Evolutionary conservation across 2,329 filamentous ascomycete genomes (phyloP), one percentile per base, ranked within the genome.

Genomic region (Penicillium polonicum): DNA sequence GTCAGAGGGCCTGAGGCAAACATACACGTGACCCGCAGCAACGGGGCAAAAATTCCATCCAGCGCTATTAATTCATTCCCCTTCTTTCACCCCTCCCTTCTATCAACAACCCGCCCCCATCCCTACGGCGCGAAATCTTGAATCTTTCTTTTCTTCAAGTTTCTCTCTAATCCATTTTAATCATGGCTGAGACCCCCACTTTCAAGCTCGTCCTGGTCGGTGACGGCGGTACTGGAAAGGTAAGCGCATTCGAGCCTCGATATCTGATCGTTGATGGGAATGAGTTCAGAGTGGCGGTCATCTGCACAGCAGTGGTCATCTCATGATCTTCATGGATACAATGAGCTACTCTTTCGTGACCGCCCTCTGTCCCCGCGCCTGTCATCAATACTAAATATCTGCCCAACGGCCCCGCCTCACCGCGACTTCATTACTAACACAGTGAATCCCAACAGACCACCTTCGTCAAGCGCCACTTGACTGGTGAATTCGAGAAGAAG

Each of bases 131-230:
- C 63, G 56, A 61, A 53, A 57, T 61, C 50, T 48, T 54, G 44
- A 48, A 54, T 45, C 55, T 52, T 52, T 46, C 46, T 61, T 62
- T 50, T 52, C 27, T 48, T 57, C 9, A 31, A 39, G 44, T 46
- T 60, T 57, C 60, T 46, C 58, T 55, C 48, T 41, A 59, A 55
- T 33, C 29, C 41, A 57, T 60, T 56, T 64, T 65, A 64, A 63
- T 52, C 60, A 95, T 94, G 90, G 85, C 89, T 77, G 67, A 68
- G 63, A 73, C 82, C 68, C 91, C 93, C 68, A 96, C 91, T 79
- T 99, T 99, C 89, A 99, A 99, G 91, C 91, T 99, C 74, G 94
- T 99, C 79, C 91, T 99, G 82, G 94, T 99, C 75, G 94, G 94
- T 79, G 94, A 99, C 78, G 94, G 94, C 81, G 94, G 94, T 86